Conservation (phyloP, 2,329 filamentous ascomycete species). For the Graphiopsis chlorocephala region DNA sequence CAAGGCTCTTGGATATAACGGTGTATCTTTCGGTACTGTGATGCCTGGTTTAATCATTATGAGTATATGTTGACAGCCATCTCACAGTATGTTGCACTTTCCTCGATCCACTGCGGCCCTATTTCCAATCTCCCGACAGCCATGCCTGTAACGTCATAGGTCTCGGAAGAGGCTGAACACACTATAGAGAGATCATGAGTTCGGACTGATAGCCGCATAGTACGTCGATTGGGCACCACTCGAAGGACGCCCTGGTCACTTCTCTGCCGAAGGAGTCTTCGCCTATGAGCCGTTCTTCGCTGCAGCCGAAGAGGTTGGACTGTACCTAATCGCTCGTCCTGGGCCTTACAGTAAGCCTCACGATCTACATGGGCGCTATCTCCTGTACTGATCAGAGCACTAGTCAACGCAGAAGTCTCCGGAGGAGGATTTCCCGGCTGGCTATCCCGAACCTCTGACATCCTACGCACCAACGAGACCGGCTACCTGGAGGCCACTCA, state of each 20-base stretch:
- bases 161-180: background rate
- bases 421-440: constrained; percentile 81
- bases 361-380: background rate
- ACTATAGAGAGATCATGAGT: background rate
- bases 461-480: constrained; percentile 60
- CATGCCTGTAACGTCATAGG: background rate
- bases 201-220: background rate
- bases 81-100: background rate
- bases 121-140: background rate
- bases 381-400: background rate
- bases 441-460: constrained; percentile 65
- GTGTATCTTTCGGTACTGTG: constrained; percentile 61
- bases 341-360: constrained; percentile 22
- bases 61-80: background rate
- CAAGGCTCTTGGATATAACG: constrained; percentile 75
- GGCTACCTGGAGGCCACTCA: constrained; percentile 66
- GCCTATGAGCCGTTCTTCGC: constrained; percentile 73
- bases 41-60: background rate
- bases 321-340: constrained; percentile 66
- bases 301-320: constrained; percentile 67
- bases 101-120: background rate
- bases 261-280: constrained; percentile 69
- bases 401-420: constrained; percentile 70
- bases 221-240: constrained; percentile 77
- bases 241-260: constrained; percentile 69